A percentile compares a stretch with the other conserved stretches of the same genome.
Conservation (phyloP, 768 basidiomycete genomes). For the Lyophyllum decastes region DNA sequence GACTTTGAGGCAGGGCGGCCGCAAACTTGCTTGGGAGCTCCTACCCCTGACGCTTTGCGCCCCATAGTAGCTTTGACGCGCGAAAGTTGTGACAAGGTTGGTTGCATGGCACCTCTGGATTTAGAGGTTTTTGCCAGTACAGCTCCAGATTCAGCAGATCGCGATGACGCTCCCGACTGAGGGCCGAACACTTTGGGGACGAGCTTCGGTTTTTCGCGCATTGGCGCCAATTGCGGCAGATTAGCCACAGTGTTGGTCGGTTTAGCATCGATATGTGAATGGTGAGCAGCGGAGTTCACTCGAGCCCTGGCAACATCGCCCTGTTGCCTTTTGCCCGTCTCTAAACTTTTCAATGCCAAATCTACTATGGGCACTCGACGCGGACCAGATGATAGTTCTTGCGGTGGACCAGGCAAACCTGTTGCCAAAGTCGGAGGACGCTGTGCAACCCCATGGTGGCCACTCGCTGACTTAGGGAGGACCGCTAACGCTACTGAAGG, state of each 20-base stretch:
- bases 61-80: slow-evolving; percentile 21
- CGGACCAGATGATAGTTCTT: slow-evolving; percentile 9
- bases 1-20: slow-evolving; percentile 15
- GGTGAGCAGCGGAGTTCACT: slow-evolving; percentile 1
- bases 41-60: slow-evolving; percentile 2
- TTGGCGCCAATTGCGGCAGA: neutral
- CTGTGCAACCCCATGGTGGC: slow-evolving; percentile 8
- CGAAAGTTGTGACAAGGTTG: slow-evolving; percentile 29
- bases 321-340: neutral
- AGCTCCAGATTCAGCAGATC: neutral
- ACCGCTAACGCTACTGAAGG: neutral
- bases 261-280: neutral
- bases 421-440: neutral
- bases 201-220: slow-evolving; percentile 4
- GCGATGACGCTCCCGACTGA: neutral
- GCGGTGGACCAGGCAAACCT: neutral
- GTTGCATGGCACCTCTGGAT: slow-evolving; percentile 21
- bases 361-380: slow-evolving; percentile 14
- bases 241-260: neutral
- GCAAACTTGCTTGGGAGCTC: slow-evolving; percentile 12
- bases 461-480: slow-evolving; percentile 14
- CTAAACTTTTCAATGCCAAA: neutral
- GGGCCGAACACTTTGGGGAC: neutral
- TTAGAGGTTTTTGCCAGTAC: slow-evolving; percentile 5
- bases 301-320: slow-evolving; percentile 4